Evolutionary conservation across 352 stramenopile genomes (phyloP), one percentile per base, ranked within the genome.

Genomic region (Phytopythium sindhum): DNA sequence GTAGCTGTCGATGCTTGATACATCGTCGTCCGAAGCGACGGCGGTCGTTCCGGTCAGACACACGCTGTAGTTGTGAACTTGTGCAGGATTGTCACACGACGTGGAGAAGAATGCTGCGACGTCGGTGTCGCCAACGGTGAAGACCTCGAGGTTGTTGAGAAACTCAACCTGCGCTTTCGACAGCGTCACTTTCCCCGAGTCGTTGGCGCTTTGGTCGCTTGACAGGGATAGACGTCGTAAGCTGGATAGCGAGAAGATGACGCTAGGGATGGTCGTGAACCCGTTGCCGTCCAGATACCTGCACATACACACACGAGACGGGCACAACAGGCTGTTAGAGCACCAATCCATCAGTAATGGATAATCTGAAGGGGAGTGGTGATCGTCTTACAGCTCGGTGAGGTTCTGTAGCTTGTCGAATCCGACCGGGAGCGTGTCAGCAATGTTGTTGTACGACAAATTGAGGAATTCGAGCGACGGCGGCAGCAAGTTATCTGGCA

Each of bases 391-490:
- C 55, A 74, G 42, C 10, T 47, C 28, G 17, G 59, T 54, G 39
- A 74, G 64, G 31, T 45, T 45, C 33, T 61, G 66, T 9, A 69
- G 52, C 12, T 74, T 67, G 15, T 65, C 23, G 35, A 57, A 29
- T 19, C 61, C 64, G 8, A 72, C 47, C 12, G 67, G 45, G 4
- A 35, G n/a, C 2, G 54, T 47, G 14, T 70, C 87, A 4, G 77
- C 82, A 12, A 94, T 76, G 61, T 81, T 93, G 69, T 94, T 94
- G 72, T 91, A 92, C 9, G 84, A 88, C 37, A 94, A 59, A 54
- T 94, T 80, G 2, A 94, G 67, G 5, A 82, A 66, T 28, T 89
- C 63, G 17, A 94, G 69, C 41, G 33, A 45, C 26, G 21, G 44
- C 29, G 28, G 47, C 14, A 39, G 39, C 26, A 42, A 4, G 10